Evolutionary conservation across 805 yeast species (phyloP).

Genomic region (Saturnispora quitensis): DNA sequence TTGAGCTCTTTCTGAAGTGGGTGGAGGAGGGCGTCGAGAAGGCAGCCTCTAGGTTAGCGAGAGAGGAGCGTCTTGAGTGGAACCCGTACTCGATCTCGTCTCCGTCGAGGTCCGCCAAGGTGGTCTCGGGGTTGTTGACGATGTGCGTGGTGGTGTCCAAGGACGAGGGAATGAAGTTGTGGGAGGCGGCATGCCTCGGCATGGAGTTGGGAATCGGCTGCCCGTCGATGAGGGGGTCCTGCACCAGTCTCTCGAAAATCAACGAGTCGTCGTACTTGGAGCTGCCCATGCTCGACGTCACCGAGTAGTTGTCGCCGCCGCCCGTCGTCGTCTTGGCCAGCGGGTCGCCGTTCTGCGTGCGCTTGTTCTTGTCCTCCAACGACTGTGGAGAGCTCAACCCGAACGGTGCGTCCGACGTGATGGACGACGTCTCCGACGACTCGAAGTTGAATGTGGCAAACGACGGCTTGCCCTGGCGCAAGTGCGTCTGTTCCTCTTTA

Average conservation of each 20-base stretch:
- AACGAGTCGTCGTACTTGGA: constrained; percentile 30
- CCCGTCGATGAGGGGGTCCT: constrained; percentile 38
- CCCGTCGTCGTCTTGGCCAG: background rate
- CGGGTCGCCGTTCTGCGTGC: background rate
- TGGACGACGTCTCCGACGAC: background rate
- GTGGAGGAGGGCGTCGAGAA: constrained; percentile 10
- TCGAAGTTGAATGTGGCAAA: background rate
- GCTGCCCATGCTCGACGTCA: constrained; percentile 8
- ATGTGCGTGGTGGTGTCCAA: constrained; percentile 41
- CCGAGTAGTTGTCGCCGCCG: constrained; percentile 11
- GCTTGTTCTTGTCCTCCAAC: background rate
- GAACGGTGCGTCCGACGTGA: background rate
- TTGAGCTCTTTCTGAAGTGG: constrained; percentile 11
- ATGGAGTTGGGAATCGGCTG: constrained; percentile 23
- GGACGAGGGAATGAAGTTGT: constrained; percentile 48
- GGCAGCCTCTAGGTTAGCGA: constrained; percentile 38
- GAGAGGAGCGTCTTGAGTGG: constrained; percentile 42
- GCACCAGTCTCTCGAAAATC: constrained; percentile 61
- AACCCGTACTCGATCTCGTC: constrained; percentile 40
- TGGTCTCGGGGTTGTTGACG: constrained; percentile 23
- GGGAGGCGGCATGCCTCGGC: constrained; percentile 35
- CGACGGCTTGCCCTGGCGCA: background rate
- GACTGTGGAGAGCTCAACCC: background rate
- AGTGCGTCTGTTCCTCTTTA: background rate
- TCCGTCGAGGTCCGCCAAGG: constrained; percentile 13